These are phyloP conservation scores for Termitomyces sp. DNA, from an alignment of 768 basidiomycete genomes.

Conservation along the genomic window DNA sequence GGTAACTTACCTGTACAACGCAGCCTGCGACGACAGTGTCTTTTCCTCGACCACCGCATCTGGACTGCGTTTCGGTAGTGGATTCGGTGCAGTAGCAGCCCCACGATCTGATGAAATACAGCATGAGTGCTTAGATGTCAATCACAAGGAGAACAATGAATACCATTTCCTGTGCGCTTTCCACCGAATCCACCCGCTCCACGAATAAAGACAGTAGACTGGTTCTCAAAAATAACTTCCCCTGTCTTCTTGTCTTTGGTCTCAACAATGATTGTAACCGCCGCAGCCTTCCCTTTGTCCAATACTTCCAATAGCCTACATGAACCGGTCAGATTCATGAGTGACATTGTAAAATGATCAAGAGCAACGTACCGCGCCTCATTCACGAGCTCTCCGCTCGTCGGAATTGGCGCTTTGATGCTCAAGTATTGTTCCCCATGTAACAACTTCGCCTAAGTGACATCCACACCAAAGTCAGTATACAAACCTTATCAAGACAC, in stretches of 20 bases:
- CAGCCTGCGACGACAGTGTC: constrained; percentile 80
- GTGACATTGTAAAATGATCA: not conserved
- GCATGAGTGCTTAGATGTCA: not conserved
- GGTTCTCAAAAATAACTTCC: constrained; percentile 85
- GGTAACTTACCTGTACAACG: constrained; percentile 74
- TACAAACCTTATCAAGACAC: not conserved
- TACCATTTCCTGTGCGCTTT: constrained; percentile 78
- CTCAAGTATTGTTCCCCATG: constrained; percentile 96
- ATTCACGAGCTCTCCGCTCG: constrained; percentile 75
- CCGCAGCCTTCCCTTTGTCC: constrained; percentile 92
- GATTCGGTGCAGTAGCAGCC: constrained; percentile 78
- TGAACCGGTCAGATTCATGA: not conserved
- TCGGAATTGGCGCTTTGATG: constrained; percentile 85
- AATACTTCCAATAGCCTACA: constrained; percentile 72
- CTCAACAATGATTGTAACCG: constrained; percentile 75
- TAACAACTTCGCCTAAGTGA: constrained; percentile 79
- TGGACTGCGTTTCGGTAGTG: constrained; percentile 76
- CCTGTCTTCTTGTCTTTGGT: constrained; percentile 81
- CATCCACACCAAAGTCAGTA: not conserved
- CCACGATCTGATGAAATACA: constrained; percentile 67
- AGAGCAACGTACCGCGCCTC: constrained; percentile 52
- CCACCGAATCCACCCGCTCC: constrained; percentile 97
- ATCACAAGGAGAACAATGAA: not conserved
- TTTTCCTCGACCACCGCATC: constrained; percentile 89
- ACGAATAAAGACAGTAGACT: constrained; percentile 88